A percentile compares a stretch with the other conserved stretches of the same genome.
Evolutionary conservation across 2,329 filamentous ascomycete genomes (phyloP).

Genomic region (Cryphonectria carpinicola): DNA sequence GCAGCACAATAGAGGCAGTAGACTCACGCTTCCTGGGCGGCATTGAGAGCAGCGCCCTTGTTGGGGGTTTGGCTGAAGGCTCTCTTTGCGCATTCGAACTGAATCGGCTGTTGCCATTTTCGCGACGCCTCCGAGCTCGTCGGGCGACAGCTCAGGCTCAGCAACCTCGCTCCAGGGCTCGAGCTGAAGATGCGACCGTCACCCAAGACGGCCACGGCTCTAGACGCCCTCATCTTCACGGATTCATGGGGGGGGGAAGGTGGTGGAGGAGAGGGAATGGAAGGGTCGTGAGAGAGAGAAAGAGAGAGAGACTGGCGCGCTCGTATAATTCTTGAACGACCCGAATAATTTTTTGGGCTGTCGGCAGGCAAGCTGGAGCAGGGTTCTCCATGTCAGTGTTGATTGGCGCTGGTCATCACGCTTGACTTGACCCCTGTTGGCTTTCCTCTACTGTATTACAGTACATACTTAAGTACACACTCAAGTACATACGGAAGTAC

Average conservation of each 20-base stretch:
- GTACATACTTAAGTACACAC: background rate
- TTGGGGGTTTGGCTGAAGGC: constrained; percentile 45
- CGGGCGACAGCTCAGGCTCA: constrained; percentile 38
- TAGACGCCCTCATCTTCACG: constrained; percentile 45
- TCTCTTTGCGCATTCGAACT: constrained; percentile 40
- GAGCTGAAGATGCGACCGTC: constrained; percentile 42
- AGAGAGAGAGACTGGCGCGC: constrained; percentile 20
- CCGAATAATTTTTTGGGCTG: constrained; percentile 28
- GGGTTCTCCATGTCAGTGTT: background rate
- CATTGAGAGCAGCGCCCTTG: constrained; percentile 38
- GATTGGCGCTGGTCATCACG: background rate
- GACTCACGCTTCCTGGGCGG: constrained; percentile 45
- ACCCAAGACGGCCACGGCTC: constrained; percentile 43
- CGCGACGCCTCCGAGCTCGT: constrained; percentile 36
- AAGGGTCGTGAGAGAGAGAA: constrained; percentile 14
- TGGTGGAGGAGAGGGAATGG: constrained; percentile 28
- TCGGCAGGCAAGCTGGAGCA: constrained; percentile 25
- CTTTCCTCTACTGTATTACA: background rate
- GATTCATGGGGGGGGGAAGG: constrained; percentile 30
- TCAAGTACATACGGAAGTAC: too few species aligned
- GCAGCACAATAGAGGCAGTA: background rate
- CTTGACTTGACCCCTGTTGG: background rate
- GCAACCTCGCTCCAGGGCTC: constrained; percentile 39
- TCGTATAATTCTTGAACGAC: constrained; percentile 10
- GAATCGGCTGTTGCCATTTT: constrained; percentile 38